Evolutionary conservation across 1,284 basidiomycete genomes (phyloP), one percentile per base, ranked within the genome.

Genomic region (Boletus sp.): DNA sequence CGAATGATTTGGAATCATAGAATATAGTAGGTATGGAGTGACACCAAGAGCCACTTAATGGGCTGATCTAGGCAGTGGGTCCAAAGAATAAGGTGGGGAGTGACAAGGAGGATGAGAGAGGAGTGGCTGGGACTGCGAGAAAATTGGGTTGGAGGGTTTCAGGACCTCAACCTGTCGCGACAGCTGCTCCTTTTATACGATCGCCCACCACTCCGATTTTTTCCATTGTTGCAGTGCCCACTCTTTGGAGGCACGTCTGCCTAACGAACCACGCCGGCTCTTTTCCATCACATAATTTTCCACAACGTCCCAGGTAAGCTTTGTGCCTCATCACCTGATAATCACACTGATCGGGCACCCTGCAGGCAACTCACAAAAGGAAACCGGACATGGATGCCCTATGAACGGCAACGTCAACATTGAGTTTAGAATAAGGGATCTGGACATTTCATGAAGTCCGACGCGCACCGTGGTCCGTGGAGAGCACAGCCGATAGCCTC

Each of bases 1-100:
- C 61, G 41, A 48, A 29, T 66, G 62, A 70, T 57, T 73, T 73
- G 73, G 70, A 64, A 51, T 73, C 70, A 71, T 67, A 73, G 72
- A 51, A 67, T 42, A 74, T 53, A 72, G 59, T n/a, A 67, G 54
- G 35, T 1, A 4, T 44, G 60, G 67, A 63, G 70, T 73, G 73
- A 71, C 70, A 63, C 73, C 67, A 70, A 60, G 54, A 47, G 58
- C 62, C 56, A 62, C 31, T 56, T 51, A 53, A 47, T 43, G 51
- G 49, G 46, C 41, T 61, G 54, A 60, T 50, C 31, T 53, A 50
- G 61, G 57, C 54, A 51, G 33, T 24, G 15, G 3, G 46, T 50
- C 64, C 58, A 63, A 35, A 31, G 46, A 4, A n/a, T 1, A 49
- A 27, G 24, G 33, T 15, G 18, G 18, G 33, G 8, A 39, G 9